Base-by-base conservation (phyloP, 2,329 filamentous ascomycete genomes). In the Dactylonectria macrodidyma region DNA sequence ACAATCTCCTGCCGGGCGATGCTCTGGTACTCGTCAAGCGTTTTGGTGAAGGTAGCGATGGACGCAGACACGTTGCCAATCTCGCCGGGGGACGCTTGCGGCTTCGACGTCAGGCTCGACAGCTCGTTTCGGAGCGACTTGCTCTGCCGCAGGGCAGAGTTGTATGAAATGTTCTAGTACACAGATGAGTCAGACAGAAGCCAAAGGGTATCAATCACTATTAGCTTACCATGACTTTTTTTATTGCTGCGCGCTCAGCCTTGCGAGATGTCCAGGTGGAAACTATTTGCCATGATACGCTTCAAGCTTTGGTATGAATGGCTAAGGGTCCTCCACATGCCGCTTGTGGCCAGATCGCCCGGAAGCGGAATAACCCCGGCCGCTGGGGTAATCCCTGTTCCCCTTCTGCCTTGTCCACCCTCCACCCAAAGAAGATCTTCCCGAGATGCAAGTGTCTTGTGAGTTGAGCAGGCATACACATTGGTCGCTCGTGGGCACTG, bases 1-100 rank as follows among this genome's bases (percentile, higher is more conserved):
- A 97, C 95, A 36, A 97, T 90, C 81, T 99, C 96, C 76, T 95
- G 93, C 72, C 93, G 93, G 1, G 95, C 92, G 34, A 97, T 90
- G 62, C 89, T 88, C 76, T 92, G 90, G 85, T 99, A 99, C 79
- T 98, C 95, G 83, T 98, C 95, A 71, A 99, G 88, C 1, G 94
- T 97, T 68, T 96, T 94, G 54, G 93, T 90, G 81, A 99, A 95
- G 67, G 95, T 83, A 50, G 93, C 91, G 34, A 97, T 84, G 14
- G 93, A 93, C 22, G 91, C 92, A n/a, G 92, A 92, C 71, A 94
- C 89, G 81, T 94, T 92, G 78, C 92, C 92, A 81, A 86, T 78
- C 69, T 80, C 74, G 73, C 81, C 80, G 6, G 82, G 82, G 77
- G 92, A 91, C 12, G 93, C 85, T 59, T 89, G 89, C 54, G 88